Conservation (phyloP, 257 asterid genomes). For the Nicotiana tabacum region DNA sequence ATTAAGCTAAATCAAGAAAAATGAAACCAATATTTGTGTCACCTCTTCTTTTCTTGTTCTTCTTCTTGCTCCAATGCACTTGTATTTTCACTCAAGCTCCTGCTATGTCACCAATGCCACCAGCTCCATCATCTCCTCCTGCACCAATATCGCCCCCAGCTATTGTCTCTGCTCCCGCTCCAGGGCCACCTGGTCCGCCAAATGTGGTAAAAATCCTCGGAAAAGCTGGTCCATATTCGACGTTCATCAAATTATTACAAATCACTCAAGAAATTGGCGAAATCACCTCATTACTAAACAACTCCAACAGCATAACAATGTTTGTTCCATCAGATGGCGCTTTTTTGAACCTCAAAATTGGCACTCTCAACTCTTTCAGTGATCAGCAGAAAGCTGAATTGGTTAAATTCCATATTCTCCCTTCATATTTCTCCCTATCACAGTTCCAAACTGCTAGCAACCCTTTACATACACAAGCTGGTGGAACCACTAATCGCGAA, state of each 20-base stretch:
- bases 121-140: conserved; percentile 12
- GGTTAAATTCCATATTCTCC: conserved; percentile 39
- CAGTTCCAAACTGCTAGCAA: conserved; percentile 45
- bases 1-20: not conserved
- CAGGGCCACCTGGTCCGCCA: conserved; percentile 35
- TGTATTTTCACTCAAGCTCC: conserved; percentile 32
- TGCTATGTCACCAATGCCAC: not conserved
- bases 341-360: conserved; percentile 37
- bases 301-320: conserved; percentile 44
- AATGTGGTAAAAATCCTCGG: conserved; percentile 43
- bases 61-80: conserved; percentile 14
- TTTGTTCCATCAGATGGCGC: conserved; percentile 40
- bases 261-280: conserved; percentile 42
- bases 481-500: conserved; percentile 25
- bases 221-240: conserved; percentile 37
- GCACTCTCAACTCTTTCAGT: conserved; percentile 35
- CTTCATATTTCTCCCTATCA: conserved; percentile 22
- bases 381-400: conserved; percentile 37
- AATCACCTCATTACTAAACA: conserved; percentile 42
- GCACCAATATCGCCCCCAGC: not conserved
- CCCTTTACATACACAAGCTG: conserved; percentile 49
- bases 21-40: conserved; percentile 1
- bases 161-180: conserved; percentile 22
- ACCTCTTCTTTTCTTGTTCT: conserved; percentile 13
- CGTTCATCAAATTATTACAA: conserved; percentile 48